These are phyloP conservation scores for Pyrus betulifolia DNA, from an alignment of 306 rosid genomes.

Conservation along the genomic window DNA sequence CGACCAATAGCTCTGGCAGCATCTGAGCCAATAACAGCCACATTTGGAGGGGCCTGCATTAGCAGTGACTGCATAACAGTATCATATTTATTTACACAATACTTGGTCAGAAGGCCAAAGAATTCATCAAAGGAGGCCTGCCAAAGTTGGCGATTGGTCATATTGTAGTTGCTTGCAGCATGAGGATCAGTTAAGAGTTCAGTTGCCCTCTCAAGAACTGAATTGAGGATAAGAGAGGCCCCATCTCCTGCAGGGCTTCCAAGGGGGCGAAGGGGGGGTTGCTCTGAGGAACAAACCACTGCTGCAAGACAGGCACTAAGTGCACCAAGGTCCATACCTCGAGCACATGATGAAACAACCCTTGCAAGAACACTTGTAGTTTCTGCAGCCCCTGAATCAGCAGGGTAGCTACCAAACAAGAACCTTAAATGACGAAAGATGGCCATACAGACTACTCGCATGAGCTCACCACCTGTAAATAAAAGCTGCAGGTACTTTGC, in stretches of 20 bases:
- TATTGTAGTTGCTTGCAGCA: slow-evolving; percentile 64
- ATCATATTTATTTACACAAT: slow-evolving; percentile 77
- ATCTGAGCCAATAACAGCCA: slow-evolving; percentile 50
- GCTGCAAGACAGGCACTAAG: slow-evolving; percentile 95
- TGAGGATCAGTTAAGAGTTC: slow-evolving; percentile 70
- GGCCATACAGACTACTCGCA: slow-evolving; percentile 91
- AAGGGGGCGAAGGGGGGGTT: slow-evolving; percentile 90
- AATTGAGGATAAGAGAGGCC: slow-evolving; percentile 68
- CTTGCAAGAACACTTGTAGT: slow-evolving; percentile 56
- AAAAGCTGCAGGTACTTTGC: slow-evolving; percentile 63
- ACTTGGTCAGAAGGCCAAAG: slow-evolving; percentile 69
- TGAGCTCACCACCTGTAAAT: slow-evolving; percentile 67
- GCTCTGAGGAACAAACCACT: slow-evolving; percentile 79
- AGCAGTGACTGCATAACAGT: slow-evolving; percentile 55
- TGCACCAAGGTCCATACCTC: slow-evolving; percentile 82
- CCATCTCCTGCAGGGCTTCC: slow-evolving; percentile 90
- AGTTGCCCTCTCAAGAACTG: slow-evolving; percentile 92
- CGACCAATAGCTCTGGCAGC: slow-evolving; percentile 58
- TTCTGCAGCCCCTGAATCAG: slow-evolving; percentile 64
- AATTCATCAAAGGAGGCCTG: slow-evolving; percentile 91
- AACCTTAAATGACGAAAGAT: slow-evolving; percentile 80
- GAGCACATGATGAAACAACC: slow-evolving; percentile 55
- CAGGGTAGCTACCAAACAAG: slow-evolving; percentile 72
- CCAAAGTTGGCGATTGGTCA: slow-evolving; percentile 70
- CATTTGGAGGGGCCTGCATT: slow-evolving; percentile 44